phyloP scores from a whole-genome alignment of 768 basidiomycete genomes.

The Suillus plorans region DNA sequence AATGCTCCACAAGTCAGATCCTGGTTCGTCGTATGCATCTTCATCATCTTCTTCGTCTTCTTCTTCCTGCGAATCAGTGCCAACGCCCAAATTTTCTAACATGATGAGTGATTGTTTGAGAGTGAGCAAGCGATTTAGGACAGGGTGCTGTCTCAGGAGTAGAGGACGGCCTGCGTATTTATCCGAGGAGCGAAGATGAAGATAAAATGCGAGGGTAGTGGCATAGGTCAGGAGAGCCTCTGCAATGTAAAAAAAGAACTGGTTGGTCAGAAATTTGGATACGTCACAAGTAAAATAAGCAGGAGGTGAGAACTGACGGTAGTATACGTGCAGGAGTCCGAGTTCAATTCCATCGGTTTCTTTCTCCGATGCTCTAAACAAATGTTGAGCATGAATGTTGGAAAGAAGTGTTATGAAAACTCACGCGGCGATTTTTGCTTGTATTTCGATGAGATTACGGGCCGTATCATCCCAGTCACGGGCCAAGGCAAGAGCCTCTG shows the following conservation, averaged over 20 bases:
- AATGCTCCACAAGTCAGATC: slow-evolving; percentile 41
- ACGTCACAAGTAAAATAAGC: slow-evolving; percentile 3
- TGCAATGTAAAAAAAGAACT: slow-evolving; percentile 31
- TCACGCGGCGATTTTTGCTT: slow-evolving; percentile 56
- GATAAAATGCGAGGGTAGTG: slow-evolving; percentile 88
- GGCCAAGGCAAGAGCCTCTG: slow-evolving; percentile 78
- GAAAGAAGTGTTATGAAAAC: slow-evolving; percentile 14
- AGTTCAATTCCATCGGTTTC: slow-evolving; percentile 53
- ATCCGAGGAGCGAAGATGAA: slow-evolving; percentile 75
- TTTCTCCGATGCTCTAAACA: slow-evolving; percentile 46
- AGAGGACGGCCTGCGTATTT: slow-evolving; percentile 63
- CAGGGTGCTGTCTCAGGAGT: slow-evolving; percentile 66
- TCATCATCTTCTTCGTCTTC: slow-evolving; percentile 47
- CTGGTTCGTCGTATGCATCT: slow-evolving; percentile 23
- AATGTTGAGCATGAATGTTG: background rate
- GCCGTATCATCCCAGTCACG: slow-evolving; percentile 82
- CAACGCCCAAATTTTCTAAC: slow-evolving; percentile 85
- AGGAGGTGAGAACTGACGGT: slow-evolving; percentile 59
- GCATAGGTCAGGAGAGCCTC: slow-evolving; percentile 90
- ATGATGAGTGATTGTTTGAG: slow-evolving; percentile 81
- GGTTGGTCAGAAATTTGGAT: background rate
- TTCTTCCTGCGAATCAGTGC: slow-evolving; percentile 45
- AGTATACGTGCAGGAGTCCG: slow-evolving; percentile 81
- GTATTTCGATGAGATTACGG: slow-evolving; percentile 48
- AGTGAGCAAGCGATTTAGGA: slow-evolving; percentile 72